A percentile compares a stretch with the other conserved stretches of the same genome.
These are phyloP conservation scores for Colletotrichum zoysiae DNA, from an alignment of 2,329 filamentous ascomycete genomes.

Conservation along the genomic window DNA sequence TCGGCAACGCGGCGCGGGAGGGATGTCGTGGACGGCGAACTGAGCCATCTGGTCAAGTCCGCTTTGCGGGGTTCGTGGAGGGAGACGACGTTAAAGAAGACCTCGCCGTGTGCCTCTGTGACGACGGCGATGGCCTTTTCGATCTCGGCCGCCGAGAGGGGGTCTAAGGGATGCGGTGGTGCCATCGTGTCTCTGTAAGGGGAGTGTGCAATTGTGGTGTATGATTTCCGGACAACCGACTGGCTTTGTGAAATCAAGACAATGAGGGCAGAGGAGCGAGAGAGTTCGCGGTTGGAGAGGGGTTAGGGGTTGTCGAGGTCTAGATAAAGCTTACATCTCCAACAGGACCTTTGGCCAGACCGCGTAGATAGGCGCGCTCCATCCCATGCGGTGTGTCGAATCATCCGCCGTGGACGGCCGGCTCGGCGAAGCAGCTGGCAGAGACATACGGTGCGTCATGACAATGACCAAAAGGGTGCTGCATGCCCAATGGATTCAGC, in stretches of 20 bases:
- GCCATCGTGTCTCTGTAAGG: conserved; percentile 20
- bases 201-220: conserved; percentile 1
- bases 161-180: conserved; percentile 78
- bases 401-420: conserved; percentile 19
- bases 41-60: conserved; percentile 85
- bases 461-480: conserved; percentile 26
- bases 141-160: conserved; percentile 80
- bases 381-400: conserved; percentile 15
- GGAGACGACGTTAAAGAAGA: conserved; percentile 89
- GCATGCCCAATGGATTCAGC: not conserved
- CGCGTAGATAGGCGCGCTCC: conserved; percentile 28
- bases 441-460: conserved; percentile 20
- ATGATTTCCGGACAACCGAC: not conserved
- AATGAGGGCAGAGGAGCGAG: not conserved
- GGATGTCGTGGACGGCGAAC: conserved; percentile 69
- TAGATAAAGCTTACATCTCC: conserved; percentile 30
- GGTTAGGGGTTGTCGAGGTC: conserved; percentile 8
- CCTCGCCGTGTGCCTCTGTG: conserved; percentile 75
- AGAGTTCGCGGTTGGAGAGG: not conserved
- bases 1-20: conserved; percentile 82
- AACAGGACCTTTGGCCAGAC: conserved; percentile 5
- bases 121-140: conserved; percentile 76
- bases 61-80: conserved; percentile 88
- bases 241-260: not conserved
- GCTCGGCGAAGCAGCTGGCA: conserved; percentile 6